A percentile compares a stretch with the other conserved stretches of the same genome.
phyloP scores from a whole-genome alignment of 2,329 filamentous ascomycete genomes.

The Epichloe aotearoae region DNA sequence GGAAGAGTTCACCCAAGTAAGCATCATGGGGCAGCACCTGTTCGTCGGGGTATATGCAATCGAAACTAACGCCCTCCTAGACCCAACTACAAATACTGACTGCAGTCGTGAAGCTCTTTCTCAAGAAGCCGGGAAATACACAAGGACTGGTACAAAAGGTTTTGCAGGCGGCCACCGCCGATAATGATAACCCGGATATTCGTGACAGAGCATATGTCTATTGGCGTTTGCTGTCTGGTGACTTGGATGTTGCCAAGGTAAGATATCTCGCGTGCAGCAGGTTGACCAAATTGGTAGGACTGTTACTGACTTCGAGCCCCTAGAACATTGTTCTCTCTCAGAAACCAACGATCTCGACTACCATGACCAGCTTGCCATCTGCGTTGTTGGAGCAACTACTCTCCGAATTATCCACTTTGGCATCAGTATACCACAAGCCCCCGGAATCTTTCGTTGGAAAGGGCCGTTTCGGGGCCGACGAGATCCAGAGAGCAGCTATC shows the following conservation, averaged over 20 bases:
- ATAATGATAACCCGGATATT: slow-evolving; percentile 96
- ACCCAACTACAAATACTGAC: slow-evolving; percentile 98
- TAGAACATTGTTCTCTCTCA: slow-evolving; percentile 78
- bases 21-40: not conserved
- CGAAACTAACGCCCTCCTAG: slow-evolving; percentile 27
- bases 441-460: slow-evolving; percentile 97
- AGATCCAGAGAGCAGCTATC: slow-evolving; percentile 88
- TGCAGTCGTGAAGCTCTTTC: slow-evolving; percentile 90
- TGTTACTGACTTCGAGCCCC: not conserved
- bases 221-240: slow-evolving; percentile 89
- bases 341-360: slow-evolving; percentile 87
- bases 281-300: not conserved
- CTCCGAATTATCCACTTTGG: slow-evolving; percentile 79
- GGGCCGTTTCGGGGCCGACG: slow-evolving; percentile 84
- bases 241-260: slow-evolving; percentile 80
- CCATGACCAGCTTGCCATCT: slow-evolving; percentile 78
- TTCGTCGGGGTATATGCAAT: not conserved
- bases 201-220: slow-evolving; percentile 95
- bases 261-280: not conserved
- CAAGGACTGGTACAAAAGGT: slow-evolving; percentile 91
- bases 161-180: slow-evolving; percentile 78
- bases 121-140: slow-evolving; percentile 89
- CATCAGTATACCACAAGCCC: slow-evolving; percentile 98
- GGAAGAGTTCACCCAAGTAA: slow-evolving; percentile 90
- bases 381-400: slow-evolving; percentile 82